A percentile compares a stretch with the other conserved stretches of the same genome.
Evolutionary conservation across 139 green algal species (phyloP).

Genomic region (Chlamydomonas schloesseri): DNA sequence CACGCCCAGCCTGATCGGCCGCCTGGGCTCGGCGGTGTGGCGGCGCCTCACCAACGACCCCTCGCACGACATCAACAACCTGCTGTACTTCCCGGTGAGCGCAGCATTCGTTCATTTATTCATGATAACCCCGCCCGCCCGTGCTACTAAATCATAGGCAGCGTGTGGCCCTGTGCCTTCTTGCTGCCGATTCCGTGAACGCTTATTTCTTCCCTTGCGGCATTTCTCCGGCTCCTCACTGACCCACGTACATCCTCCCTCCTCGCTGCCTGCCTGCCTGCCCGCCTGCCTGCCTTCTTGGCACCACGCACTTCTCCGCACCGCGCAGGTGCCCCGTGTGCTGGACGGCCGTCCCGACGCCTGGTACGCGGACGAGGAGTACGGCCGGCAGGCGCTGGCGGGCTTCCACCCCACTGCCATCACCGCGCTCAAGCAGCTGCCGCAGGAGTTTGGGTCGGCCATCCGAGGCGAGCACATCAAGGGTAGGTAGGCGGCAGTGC

Average conservation of each 20-base stretch:
- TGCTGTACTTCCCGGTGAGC: constrained; percentile 28
- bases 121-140: too few species aligned
- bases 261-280: too few species aligned
- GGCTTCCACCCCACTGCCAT: constrained; percentile 55
- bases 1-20: too few species aligned
- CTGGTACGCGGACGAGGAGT: constrained; percentile 54
- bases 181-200: too few species aligned
- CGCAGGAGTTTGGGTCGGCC: constrained; percentile 30
- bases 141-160: too few species aligned
- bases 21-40: not conserved
- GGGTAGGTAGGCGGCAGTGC: too few species aligned
- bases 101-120: too few species aligned
- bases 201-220: too few species aligned
- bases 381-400: constrained; percentile 55
- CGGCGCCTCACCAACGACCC: not conserved
- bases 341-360: constrained; percentile 13
- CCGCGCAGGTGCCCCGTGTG: constrained; percentile 38
- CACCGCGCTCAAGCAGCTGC: constrained; percentile 39
- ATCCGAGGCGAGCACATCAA: constrained; percentile 50
- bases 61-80: constrained; percentile 26
- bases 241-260: too few species aligned
- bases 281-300: too few species aligned
- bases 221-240: too few species aligned
- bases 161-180: too few species aligned
- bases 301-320: not conserved